These are phyloP conservation scores for Podosphaera xanthii DNA, from an alignment of 2,329 filamentous ascomycete genomes.

Conservation along the genomic window DNA sequence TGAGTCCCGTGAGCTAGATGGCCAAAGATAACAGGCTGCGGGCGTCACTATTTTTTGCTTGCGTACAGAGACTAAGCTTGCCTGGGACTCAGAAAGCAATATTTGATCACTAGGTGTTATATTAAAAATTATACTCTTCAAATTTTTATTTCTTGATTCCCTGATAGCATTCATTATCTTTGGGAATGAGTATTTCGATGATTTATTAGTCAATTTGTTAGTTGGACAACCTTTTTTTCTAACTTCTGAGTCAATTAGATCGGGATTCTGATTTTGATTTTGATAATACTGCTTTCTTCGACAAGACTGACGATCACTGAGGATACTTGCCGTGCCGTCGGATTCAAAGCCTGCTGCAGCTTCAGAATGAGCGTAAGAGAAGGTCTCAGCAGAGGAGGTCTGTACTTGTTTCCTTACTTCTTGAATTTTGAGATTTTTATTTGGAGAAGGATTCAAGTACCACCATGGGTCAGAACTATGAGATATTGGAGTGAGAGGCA, in stretches of 20 bases:
- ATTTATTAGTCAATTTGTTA: not conserved
- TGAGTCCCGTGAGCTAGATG: too few species aligned
- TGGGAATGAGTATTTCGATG: not conserved
- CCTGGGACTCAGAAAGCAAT: too few species aligned
- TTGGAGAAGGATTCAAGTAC: conserved; percentile 6
- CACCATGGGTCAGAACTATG: conserved; percentile 19
- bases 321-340: conserved; percentile 4
- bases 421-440: conserved; percentile 1
- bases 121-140: too few species aligned
- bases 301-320: not conserved
- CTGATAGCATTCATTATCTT: not conserved
- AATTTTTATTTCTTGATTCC: not conserved
- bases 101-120: too few species aligned
- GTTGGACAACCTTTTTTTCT: not conserved
- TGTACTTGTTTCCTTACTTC: conserved; percentile 13
- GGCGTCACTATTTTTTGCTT: too few species aligned
- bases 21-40: not conserved
- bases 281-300: not conserved
- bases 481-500: conserved; percentile 13
- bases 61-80: too few species aligned
- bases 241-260: not conserved
- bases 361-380: conserved; percentile 11
- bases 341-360: conserved; percentile 5
- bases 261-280: not conserved
- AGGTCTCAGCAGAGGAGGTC: conserved; percentile 8